Evolutionary conservation across 2,329 filamentous ascomycete species (phyloP).

Genomic region (Phoma sp.): DNA sequence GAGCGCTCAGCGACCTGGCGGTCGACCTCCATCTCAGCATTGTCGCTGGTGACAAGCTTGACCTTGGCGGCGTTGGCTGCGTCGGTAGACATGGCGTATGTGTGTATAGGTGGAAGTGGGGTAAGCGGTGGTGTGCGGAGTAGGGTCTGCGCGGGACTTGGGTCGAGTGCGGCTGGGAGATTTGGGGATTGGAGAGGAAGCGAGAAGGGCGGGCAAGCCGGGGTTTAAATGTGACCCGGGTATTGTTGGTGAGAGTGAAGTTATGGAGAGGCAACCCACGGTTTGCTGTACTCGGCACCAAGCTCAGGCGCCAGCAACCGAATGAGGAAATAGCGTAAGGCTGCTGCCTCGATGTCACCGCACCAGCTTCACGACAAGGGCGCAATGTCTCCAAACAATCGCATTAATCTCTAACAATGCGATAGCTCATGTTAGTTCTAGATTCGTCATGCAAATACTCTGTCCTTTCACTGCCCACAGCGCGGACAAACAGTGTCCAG

Average conservation of each 20-base stretch:
- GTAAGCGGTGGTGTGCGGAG: constrained; percentile 22
- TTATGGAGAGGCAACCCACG: constrained; percentile 14
- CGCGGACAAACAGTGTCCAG: not conserved
- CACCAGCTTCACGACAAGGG: not conserved
- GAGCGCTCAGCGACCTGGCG: constrained; percentile 88
- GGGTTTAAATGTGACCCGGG: constrained; percentile 22
- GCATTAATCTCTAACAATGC: not conserved
- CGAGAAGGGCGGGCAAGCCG: constrained; percentile 6
- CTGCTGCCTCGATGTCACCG: constrained; percentile 3
- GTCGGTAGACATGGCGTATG: constrained; percentile 32
- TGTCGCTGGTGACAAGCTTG: constrained; percentile 56
- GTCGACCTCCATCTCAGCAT: constrained; percentile 59
- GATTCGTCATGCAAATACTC: no score
- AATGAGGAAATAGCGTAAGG: constrained; percentile 16
- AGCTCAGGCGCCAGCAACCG: constrained; percentile 17
- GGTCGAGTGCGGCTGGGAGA: constrained; percentile 1
- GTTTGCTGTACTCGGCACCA: constrained; percentile 13
- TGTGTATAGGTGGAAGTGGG: constrained; percentile 25
- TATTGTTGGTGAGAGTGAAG: constrained; percentile 10
- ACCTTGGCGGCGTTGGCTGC: constrained; percentile 34
- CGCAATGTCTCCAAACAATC: not conserved
- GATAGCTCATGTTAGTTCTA: no score
- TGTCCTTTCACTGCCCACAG: not conserved
- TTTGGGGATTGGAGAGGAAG: constrained; percentile 10
- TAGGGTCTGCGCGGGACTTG: constrained; percentile 3